Evolutionary conservation across 257 asterid species (phyloP).

Genomic region (Avicennia marina): DNA sequence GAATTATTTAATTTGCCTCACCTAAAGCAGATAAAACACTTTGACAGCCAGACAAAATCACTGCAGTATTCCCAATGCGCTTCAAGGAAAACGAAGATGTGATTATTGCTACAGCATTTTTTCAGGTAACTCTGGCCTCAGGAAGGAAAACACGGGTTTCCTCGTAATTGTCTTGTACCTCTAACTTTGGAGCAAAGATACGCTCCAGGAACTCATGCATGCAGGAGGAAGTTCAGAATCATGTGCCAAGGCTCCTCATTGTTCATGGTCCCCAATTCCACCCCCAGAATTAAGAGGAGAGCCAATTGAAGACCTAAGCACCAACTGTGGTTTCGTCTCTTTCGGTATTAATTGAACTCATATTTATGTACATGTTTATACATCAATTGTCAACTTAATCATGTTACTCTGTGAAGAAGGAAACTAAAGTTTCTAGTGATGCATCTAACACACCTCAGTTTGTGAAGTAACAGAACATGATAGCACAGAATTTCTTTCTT

Average conservation of each 20-base stretch:
- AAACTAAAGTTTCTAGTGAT: no score
- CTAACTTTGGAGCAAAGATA: not conserved
- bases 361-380: not conserved
- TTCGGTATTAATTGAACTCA: slow-evolving; percentile 46
- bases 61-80: slow-evolving; percentile 87
- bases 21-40: slow-evolving; percentile 3
- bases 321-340: slow-evolving; percentile 82
- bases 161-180: not conserved
- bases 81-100: slow-evolving; percentile 73
- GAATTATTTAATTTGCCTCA: slow-evolving; percentile 12
- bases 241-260: slow-evolving; percentile 65
- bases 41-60: slow-evolving; percentile 59
- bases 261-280: slow-evolving; percentile 88
- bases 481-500: not conserved
- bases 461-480: not conserved
- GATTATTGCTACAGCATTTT: slow-evolving; percentile 70
- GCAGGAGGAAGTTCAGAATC: slow-evolving; percentile 49
- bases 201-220: slow-evolving; percentile 72
- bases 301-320: slow-evolving; percentile 74
- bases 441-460: no score
- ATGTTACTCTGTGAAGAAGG: no score
- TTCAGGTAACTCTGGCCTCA: slow-evolving; percentile 43
- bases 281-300: slow-evolving; percentile 89
- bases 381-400: no score
- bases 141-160: not conserved